Evolutionary conservation across 345 rosid species (phyloP).

Genomic region (Hypericum perforatum): DNA sequence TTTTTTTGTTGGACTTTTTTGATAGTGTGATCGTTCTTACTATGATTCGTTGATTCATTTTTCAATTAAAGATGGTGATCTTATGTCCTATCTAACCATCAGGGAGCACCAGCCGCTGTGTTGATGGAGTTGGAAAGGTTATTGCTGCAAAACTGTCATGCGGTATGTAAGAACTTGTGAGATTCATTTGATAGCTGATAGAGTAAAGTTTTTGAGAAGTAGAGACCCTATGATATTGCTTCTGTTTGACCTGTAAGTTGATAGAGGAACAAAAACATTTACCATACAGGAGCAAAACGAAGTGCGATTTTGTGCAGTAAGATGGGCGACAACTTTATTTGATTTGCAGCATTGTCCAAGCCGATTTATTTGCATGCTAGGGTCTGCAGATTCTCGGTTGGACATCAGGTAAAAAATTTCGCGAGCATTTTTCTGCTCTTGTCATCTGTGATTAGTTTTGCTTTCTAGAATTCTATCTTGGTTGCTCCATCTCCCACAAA

Average conservation of each 20-base stretch:
- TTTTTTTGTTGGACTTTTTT: too few relatives aligned
- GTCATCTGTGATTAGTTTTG: not conserved
- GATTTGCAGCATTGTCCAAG: constrained; percentile 82
- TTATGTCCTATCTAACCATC: constrained; percentile 9
- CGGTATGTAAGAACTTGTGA: constrained; percentile 33
- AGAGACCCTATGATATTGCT: not conserved
- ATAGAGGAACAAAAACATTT: constrained; percentile 11
- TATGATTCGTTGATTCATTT: too few relatives aligned
- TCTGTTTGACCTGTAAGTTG: constrained; percentile 9
- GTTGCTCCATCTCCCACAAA: not conserved
- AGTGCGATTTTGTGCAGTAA: constrained; percentile 83
- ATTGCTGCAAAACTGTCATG: constrained; percentile 56
- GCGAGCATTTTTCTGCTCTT: not conserved
- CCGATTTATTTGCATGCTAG: constrained; percentile 87
- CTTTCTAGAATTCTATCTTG: not conserved
- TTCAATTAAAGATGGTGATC: too few relatives aligned
- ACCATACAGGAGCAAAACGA: constrained; percentile 74
- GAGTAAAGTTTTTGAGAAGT: too few relatives aligned
- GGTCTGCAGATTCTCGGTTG: constrained; percentile 71
- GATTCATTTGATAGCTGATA: not conserved
- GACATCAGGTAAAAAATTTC: constrained; percentile 65
- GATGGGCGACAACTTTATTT: constrained; percentile 84
- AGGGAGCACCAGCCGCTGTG: constrained; percentile 62
- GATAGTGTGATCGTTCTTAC: too few relatives aligned
- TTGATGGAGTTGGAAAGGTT: constrained; percentile 66